A percentile compares a stretch with the other conserved stretches of the same genome.
Conservation (phyloP, 352 stramenopile genomes). For the Phytophthora nicotianae region DNA sequence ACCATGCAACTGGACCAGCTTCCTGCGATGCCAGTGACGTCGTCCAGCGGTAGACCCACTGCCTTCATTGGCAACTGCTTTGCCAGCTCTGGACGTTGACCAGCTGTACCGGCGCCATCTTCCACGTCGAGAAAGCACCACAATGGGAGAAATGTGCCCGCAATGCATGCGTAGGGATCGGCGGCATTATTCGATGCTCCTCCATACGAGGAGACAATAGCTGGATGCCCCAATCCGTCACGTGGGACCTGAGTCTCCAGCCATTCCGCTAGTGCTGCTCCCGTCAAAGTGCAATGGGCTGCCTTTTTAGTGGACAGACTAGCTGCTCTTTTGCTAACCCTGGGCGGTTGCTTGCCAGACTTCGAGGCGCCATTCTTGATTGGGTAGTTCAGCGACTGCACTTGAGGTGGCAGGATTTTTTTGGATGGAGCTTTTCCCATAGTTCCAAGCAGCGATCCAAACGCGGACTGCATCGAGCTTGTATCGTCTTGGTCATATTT, state of each 20-base stretch:
- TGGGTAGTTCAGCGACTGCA: slow-evolving; percentile 24
- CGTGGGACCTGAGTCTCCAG: slow-evolving; percentile 49
- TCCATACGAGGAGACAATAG: slow-evolving; percentile 30
- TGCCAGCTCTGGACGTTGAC: slow-evolving; percentile 20
- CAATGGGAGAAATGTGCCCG: slow-evolving; percentile 61
- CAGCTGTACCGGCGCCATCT: slow-evolving; percentile 9
- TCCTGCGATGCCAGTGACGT: slow-evolving; percentile 50
- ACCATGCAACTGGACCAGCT: slow-evolving; percentile 84
- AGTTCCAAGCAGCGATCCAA: slow-evolving; percentile 33
- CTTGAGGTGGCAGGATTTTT: slow-evolving; percentile 13
- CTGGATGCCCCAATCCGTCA: slow-evolving; percentile 53
- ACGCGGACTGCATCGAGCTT: slow-evolving; percentile 27
- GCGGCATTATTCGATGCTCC: slow-evolving; percentile 4
- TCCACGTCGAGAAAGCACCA: slow-evolving; percentile 81
- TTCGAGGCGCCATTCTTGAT: slow-evolving; percentile 18
- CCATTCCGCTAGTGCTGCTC: slow-evolving; percentile 47
- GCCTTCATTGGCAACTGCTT: slow-evolving; percentile 59
- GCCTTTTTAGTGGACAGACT: slow-evolving; percentile 18
- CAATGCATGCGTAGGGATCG: slow-evolving; percentile 35
- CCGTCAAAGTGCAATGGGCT: slow-evolving; percentile 21
- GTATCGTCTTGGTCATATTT: slow-evolving; percentile 58
- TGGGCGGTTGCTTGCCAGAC: slow-evolving; percentile 9
- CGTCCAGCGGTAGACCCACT: slow-evolving; percentile 67
- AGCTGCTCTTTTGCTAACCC: slow-evolving; percentile 14
- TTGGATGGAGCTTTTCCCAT: slow-evolving; percentile 18